phyloP scores from a whole-genome alignment of 768 basidiomycete genomes.

The Tephrocybe sp. region DNA sequence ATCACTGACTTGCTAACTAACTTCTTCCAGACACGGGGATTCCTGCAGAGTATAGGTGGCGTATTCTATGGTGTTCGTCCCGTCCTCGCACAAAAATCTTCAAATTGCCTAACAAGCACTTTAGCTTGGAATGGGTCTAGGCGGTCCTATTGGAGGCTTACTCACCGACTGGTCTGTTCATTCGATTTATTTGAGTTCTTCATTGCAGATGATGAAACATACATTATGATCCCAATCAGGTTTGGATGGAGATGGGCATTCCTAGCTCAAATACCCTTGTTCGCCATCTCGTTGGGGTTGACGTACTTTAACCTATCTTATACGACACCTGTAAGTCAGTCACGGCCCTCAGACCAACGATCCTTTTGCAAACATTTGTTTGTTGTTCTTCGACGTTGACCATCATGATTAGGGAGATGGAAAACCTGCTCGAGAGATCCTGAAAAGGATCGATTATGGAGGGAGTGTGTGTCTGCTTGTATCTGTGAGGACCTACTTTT shows the following conservation, averaged over 20 bases:
- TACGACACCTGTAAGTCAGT: conserved; percentile 52
- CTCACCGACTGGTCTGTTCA: conserved; percentile 60
- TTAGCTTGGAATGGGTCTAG: conserved; percentile 73
- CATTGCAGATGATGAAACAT: not conserved
- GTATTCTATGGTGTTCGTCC: conserved; percentile 67
- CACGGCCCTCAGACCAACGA: not conserved
- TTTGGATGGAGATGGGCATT: conserved; percentile 84
- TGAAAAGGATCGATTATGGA: conserved; percentile 74
- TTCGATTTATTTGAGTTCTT: not conserved
- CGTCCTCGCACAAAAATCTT: not conserved
- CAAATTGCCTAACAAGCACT: not conserved
- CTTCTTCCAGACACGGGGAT: conserved; percentile 52
- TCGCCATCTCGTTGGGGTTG: conserved; percentile 54
- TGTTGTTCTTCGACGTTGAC: no score
- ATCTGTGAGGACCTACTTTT: conserved; percentile 39
- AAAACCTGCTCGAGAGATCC: conserved; percentile 55
- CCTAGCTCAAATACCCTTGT: conserved; percentile 68
- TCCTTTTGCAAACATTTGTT: no score
- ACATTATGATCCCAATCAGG: conserved; percentile 36
- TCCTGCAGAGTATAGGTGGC: conserved; percentile 67
- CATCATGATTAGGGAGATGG: conserved; percentile 49
- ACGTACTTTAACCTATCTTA: conserved; percentile 59
- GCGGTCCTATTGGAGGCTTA: conserved; percentile 69
- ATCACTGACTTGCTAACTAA: not conserved
- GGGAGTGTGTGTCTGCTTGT: conserved; percentile 61